phyloP scores from a whole-genome alignment of 1,284 basidiomycete species.

The Ustilago cynodontis region DNA sequence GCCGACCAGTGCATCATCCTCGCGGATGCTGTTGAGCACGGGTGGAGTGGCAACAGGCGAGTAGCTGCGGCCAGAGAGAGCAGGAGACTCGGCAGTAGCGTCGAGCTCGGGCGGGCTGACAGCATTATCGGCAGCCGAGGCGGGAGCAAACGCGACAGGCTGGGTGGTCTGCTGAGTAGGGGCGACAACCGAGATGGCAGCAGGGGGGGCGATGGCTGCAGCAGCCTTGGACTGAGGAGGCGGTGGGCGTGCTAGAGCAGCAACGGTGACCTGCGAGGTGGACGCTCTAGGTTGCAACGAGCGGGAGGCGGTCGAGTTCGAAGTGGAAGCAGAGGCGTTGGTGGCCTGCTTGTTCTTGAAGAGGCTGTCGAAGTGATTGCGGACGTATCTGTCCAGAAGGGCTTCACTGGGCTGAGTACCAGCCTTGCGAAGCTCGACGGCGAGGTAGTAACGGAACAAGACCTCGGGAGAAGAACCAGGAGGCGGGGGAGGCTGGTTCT shows the following conservation, averaged over 20 bases:
- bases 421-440: conserved; percentile 60
- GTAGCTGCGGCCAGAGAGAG: conserved; percentile 35
- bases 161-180: background rate
- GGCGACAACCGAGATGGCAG: background rate
- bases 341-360: conserved; percentile 44
- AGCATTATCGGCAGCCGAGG: background rate
- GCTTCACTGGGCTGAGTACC: conserved; percentile 60
- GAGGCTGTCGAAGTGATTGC: conserved; percentile 63
- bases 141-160: background rate
- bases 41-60: conserved; percentile 41
- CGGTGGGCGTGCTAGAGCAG: conserved; percentile 33
- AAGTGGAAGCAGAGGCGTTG: background rate
- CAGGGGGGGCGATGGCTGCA: conserved; percentile 1
- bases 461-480: conserved; percentile 53
- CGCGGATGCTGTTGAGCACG: conserved; percentile 30
- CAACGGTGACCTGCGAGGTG: conserved; percentile 39
- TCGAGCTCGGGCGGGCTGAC: conserved; percentile 44
- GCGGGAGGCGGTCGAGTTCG: background rate
- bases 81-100: conserved; percentile 34
- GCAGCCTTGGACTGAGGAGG: conserved; percentile 26
- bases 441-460: conserved; percentile 65
- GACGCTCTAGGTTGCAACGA: conserved; percentile 20
- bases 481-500: conserved; percentile 57
- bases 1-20: conserved; percentile 30
- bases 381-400: conserved; percentile 62